phyloP scores from a whole-genome alignment of 352 stramenopile species.

The Phytopythium vexans region DNA sequence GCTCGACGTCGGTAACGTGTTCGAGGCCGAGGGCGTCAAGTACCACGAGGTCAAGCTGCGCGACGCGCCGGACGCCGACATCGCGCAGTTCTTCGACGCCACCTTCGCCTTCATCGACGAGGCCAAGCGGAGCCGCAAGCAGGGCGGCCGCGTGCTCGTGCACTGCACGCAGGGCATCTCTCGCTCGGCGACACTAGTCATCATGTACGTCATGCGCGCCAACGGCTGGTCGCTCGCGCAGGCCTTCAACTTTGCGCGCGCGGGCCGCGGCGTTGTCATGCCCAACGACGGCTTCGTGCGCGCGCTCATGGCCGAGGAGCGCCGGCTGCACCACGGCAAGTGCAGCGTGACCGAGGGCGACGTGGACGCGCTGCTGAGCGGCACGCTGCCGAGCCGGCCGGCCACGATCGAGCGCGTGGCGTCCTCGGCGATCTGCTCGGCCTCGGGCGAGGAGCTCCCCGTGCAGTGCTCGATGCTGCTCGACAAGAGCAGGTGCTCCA shows the following conservation, averaged over 20 bases:
- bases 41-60: constrained; percentile 69
- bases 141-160: constrained; percentile 50
- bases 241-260: constrained; percentile 55
- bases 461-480: constrained; percentile 4
- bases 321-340: constrained; percentile 33
- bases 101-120: constrained; percentile 46
- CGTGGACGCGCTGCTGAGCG: constrained; percentile 48
- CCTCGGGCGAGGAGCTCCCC: background rate
- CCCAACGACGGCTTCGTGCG: constrained; percentile 62
- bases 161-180: constrained; percentile 77
- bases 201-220: constrained; percentile 69
- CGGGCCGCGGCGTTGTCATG: constrained; percentile 48
- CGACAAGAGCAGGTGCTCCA: background rate
- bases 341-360: constrained; percentile 49
- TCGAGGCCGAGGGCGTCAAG: constrained; percentile 33
- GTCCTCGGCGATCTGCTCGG: constrained; percentile 2
- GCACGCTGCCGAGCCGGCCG: constrained; percentile 22
- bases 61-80: constrained; percentile 40
- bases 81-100: constrained; percentile 39
- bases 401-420: constrained; percentile 10
- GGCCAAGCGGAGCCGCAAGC: constrained; percentile 13
- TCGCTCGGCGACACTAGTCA: constrained; percentile 58
- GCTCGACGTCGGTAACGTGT: constrained; percentile 53
- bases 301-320: constrained; percentile 45
- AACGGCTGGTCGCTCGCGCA: constrained; percentile 50